Conservation (phyloP, 2,329 filamentous ascomycete genomes). For the Diaporthe sp. region DNA sequence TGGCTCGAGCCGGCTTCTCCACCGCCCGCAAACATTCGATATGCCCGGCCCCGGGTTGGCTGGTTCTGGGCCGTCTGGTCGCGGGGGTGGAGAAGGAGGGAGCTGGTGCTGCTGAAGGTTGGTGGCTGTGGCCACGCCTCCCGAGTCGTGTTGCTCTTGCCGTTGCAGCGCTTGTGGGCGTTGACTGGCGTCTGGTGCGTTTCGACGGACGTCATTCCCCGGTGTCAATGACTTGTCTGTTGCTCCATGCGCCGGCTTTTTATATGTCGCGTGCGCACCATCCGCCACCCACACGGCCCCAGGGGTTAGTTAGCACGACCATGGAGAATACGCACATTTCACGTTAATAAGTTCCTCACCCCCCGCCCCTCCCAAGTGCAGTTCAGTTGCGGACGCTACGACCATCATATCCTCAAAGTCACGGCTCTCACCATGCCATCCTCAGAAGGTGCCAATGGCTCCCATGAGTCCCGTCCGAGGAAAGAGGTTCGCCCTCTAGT, state of each 20-base stretch:
- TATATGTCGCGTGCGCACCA: conserved; percentile 21
- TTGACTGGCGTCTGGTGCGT: not conserved
- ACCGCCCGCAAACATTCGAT: conserved; percentile 27
- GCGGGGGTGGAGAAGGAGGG: conserved; percentile 2
- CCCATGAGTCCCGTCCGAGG: not conserved
- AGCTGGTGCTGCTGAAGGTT: not conserved
- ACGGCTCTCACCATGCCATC: conserved; percentile 15
- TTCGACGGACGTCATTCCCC: conserved; percentile 26
- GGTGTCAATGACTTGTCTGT: conserved; percentile 23
- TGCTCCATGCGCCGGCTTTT: not conserved
- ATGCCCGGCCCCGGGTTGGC: conserved; percentile 26
- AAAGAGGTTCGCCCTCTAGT: conserved; percentile 6
- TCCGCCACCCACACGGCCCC: conserved; percentile 4
- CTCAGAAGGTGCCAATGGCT: conserved; percentile 7
- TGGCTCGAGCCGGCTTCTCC: not conserved
- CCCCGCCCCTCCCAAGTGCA: not conserved
- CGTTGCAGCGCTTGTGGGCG: conserved; percentile 33
- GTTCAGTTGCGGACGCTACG: too few species aligned
- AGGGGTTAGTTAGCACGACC: not conserved
- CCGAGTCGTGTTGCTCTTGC: conserved; percentile 29
- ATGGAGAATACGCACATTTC: not conserved
- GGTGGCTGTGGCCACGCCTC: conserved; percentile 21
- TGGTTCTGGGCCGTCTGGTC: conserved; percentile 5
- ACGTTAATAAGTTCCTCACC: not conserved
- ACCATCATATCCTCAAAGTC: not conserved